Percentiles rank a stretch among this genome's conserved stretches.
Conservation (phyloP, 2,329 filamentous ascomycete species). For the Fusarium denticulatum region DNA sequence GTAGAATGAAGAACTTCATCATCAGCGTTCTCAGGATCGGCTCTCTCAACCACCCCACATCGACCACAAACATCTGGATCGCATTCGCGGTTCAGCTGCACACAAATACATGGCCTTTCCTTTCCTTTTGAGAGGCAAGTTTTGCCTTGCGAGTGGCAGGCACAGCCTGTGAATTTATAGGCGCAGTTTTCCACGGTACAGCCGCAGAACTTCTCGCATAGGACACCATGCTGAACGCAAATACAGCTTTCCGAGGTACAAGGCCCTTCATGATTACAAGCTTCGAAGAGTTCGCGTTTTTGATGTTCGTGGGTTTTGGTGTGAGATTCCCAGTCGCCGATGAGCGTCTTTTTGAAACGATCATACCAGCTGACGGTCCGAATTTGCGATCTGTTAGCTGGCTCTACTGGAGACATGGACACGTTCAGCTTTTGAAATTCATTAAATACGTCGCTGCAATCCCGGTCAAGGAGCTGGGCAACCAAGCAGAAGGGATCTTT, state of each 20-base stretch:
- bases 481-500: conserved; percentile 60
- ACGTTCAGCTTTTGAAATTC: conserved; percentile 44
- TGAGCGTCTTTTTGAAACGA: conserved; percentile 63
- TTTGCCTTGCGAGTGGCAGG: conserved; percentile 69
- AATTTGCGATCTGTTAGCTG: conserved; percentile 48
- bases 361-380: conserved; percentile 66
- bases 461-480: conserved; percentile 60
- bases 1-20: conserved; percentile 64
- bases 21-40: conserved; percentile 74
- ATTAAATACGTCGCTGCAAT: conserved; percentile 62
- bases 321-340: conserved; percentile 65
- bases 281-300: conserved; percentile 66
- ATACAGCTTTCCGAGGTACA: conserved; percentile 70
- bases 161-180: conserved; percentile 73
- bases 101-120: conserved; percentile 74
- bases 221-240: conserved; percentile 68
- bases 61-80: conserved; percentile 78
- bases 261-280: conserved; percentile 75
- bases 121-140: conserved; percentile 66
- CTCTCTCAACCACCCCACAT: conserved; percentile 75
- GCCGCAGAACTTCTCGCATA: conserved; percentile 78
- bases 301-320: conserved; percentile 66
- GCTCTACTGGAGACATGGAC: conserved; percentile 37
- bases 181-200: conserved; percentile 69
- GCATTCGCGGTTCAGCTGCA: conserved; percentile 79